Percentiles rank a stretch among this genome's conserved stretches.
Conservation (phyloP, 495 filamentous ascomycete genomes). For the Aspergillus conjunctus region DNA sequence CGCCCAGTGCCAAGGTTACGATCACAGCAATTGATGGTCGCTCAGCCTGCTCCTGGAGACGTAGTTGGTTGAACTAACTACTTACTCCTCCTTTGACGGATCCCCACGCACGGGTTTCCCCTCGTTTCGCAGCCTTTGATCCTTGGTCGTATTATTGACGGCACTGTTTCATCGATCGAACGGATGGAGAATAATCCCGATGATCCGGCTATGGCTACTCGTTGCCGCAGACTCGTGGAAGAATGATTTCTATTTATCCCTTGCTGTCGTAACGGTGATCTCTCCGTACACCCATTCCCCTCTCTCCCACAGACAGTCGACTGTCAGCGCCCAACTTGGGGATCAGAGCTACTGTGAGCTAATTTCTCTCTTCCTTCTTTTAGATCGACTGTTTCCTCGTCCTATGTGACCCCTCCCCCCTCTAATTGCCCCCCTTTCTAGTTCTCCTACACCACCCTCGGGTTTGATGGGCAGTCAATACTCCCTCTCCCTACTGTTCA, state of each 20-base stretch:
- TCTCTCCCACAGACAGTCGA: conserved; percentile 12
- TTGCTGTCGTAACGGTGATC: conserved; percentile 16
- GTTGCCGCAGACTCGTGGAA: conserved; percentile 25
- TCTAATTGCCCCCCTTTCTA: conserved; percentile 1
- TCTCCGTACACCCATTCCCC: conserved; percentile 17
- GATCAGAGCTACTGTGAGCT: conserved; percentile 2
- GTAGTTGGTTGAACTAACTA: background rate
- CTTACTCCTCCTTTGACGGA: background rate
- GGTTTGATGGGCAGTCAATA: conserved; percentile 3
- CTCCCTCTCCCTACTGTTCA: background rate
- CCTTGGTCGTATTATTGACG: conserved; percentile 15
- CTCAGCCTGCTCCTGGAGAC: background rate
- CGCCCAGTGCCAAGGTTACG: background rate
- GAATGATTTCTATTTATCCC: conserved; percentile 22
- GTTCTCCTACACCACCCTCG: background rate
- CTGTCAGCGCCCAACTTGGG: conserved; percentile 3
- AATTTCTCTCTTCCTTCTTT: conserved; percentile 5
- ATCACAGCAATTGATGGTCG: conserved; percentile 5
- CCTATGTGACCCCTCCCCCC: background rate
- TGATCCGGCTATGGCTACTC: conserved; percentile 15
- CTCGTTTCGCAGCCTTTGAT: conserved; percentile 19
- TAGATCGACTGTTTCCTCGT: background rate
- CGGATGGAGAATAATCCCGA: conserved; percentile 13
- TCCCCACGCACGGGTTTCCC: conserved; percentile 19
- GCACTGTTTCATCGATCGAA: conserved; percentile 23